phyloP scores from a whole-genome alignment of 495 filamentous ascomycete species.

The Chlorociboria aeruginascens region DNA sequence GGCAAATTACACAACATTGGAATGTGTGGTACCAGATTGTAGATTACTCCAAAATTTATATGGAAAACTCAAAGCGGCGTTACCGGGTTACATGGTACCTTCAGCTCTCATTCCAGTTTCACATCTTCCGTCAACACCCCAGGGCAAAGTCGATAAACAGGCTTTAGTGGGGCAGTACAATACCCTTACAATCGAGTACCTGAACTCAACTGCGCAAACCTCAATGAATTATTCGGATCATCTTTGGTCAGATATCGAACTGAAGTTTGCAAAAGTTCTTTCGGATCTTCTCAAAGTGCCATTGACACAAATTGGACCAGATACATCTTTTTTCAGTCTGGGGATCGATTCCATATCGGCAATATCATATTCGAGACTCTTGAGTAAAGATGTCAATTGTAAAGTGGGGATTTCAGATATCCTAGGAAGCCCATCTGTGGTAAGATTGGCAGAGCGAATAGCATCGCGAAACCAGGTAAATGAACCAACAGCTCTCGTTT shows the following conservation, averaged over 20 bases:
- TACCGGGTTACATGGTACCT: constrained; percentile 62
- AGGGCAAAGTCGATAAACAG: constrained; percentile 50
- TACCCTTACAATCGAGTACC: constrained; percentile 7
- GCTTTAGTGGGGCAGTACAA: constrained; percentile 25
- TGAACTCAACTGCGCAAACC: constrained; percentile 11
- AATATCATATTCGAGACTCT: constrained; percentile 46
- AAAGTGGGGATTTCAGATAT: constrained; percentile 49
- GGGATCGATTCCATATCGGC: constrained; percentile 77
- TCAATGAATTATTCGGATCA: constrained; percentile 17
- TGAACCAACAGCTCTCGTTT: too few relatives aligned
- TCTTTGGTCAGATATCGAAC: constrained; percentile 27
- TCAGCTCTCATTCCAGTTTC: constrained; percentile 53
- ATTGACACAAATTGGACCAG: constrained; percentile 28
- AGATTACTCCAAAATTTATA: constrained; percentile 27
- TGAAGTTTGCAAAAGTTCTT: constrained; percentile 36
- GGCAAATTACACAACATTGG: constrained; percentile 17
- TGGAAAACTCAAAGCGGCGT: constrained; percentile 23
- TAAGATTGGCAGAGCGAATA: constrained; percentile 31
- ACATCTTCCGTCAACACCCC: constrained; percentile 46
- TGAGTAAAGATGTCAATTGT: constrained; percentile 29
- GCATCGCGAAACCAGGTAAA: not conserved
- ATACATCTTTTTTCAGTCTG: constrained; percentile 47
- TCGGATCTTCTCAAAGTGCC: constrained; percentile 34
- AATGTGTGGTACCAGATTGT: constrained; percentile 9
- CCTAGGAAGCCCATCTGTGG: constrained; percentile 46